Conservation (phyloP, 176 grass and related monocot species). For the Tillandsia leiboldiana region DNA sequence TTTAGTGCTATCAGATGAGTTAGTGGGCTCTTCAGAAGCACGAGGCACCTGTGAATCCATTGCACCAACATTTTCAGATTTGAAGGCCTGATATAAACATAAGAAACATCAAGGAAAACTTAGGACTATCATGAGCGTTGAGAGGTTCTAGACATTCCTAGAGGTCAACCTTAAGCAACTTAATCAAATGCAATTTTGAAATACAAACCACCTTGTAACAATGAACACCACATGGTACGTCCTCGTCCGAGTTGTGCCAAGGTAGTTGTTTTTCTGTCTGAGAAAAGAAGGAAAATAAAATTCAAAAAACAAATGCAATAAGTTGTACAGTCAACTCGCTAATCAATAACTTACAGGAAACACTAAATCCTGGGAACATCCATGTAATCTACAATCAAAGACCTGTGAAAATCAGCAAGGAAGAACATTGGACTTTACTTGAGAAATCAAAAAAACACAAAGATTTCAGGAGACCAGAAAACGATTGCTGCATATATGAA, state of each 20-base stretch:
- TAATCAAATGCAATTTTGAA: constrained; percentile 4
- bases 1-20: constrained; percentile 28
- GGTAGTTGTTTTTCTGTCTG: constrained; percentile 81
- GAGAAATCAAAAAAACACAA: constrained; percentile 9
- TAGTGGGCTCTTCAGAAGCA: constrained; percentile 41
- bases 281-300: constrained; percentile 16
- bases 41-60: constrained; percentile 28
- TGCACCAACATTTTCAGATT: constrained; percentile 32
- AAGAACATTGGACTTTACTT: neutral
- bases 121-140: neutral
- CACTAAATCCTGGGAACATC: constrained; percentile 95
- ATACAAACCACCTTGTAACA: constrained; percentile 73
- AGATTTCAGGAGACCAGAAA: constrained; percentile 14
- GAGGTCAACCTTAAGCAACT: constrained; percentile 6
- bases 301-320: constrained; percentile 15
- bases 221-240: constrained; percentile 61
- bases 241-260: constrained; percentile 58
- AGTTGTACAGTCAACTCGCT: constrained; percentile 23
- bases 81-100: constrained; percentile 31
- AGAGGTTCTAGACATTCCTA: neutral
- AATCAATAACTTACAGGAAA: constrained; percentile 71
- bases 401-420: constrained; percentile 38
- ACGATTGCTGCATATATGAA: constrained; percentile 6
- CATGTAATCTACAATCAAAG: constrained; percentile 93
- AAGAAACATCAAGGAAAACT: constrained; percentile 6